These are phyloP conservation scores for Entomortierella lignicola DNA, from an alignment of 192 early-diverging fungal genomes.

Conservation along the genomic window DNA sequence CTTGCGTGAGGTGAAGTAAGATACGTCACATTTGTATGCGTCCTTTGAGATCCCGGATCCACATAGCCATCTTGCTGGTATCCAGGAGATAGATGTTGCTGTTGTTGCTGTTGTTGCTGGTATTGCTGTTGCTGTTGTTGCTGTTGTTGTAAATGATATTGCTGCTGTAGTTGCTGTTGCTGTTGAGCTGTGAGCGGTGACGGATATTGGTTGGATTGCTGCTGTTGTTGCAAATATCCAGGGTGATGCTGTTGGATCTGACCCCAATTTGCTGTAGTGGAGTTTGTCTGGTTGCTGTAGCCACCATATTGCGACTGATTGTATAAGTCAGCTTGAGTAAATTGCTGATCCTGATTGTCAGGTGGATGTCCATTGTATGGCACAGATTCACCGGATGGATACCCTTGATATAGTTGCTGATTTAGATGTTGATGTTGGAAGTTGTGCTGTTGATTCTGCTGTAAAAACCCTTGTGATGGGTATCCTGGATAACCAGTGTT, in stretches of 20 bases:
- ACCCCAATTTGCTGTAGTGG: background rate
- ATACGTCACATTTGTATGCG: conserved; percentile 15
- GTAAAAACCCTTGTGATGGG: conserved; percentile 1
- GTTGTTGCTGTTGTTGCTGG: conserved; percentile 7
- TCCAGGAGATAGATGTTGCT: conserved; percentile 8
- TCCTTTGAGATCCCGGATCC: conserved; percentile 4
- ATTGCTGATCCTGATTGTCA: conserved; percentile 2
- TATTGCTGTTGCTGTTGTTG: conserved; percentile 22
- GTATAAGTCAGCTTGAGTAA: background rate
- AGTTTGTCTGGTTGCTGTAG: background rate
- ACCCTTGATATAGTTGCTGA: conserved; percentile 4
- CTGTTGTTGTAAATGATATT: conserved; percentile 21
- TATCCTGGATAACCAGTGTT: conserved; percentile 10
- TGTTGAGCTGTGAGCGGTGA: background rate
- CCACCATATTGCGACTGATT: background rate
- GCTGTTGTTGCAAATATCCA: conserved; percentile 1
- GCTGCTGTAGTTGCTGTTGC: conserved; percentile 21
- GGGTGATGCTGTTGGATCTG: background rate
- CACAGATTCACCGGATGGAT: background rate
- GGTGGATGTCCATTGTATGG: background rate
- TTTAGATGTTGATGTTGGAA: background rate
- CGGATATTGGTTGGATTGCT: background rate
- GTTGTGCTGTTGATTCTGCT: conserved; percentile 23
- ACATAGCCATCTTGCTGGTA: conserved; percentile 17
- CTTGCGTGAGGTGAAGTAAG: conserved; percentile 16